Evolutionary conservation across 148 eudicot species (phyloP).

Genomic region (Amaranthus palmeri): DNA sequence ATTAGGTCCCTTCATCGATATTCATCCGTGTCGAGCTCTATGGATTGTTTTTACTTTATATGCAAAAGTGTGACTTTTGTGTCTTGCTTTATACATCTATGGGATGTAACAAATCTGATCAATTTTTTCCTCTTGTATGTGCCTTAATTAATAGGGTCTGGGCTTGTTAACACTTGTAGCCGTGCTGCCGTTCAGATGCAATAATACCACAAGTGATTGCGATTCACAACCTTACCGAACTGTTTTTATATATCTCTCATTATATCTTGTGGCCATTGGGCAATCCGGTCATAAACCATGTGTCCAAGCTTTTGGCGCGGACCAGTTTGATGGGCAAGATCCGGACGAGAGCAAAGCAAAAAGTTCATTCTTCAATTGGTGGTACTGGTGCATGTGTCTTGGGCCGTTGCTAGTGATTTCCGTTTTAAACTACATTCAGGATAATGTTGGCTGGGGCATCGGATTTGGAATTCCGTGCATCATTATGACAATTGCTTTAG

Average conservation of each 20-base stretch:
- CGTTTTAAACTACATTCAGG: constrained; percentile 60
- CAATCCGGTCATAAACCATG: constrained; percentile 84
- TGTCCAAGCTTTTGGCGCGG: constrained; percentile 92
- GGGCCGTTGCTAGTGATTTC: constrained; percentile 35
- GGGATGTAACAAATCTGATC: not conserved
- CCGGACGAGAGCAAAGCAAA: constrained; percentile 62
- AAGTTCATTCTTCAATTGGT: constrained; percentile 95
- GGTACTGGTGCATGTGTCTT: constrained; percentile 46
- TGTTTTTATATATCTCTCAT: constrained; percentile 45
- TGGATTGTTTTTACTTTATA: not conserved
- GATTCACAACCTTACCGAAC: constrained; percentile 32
- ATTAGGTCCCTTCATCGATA: not conserved
- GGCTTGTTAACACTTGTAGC: constrained; percentile 58
- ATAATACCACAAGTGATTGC: constrained; percentile 14
- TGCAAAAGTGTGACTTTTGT: not conserved
- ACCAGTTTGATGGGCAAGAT: constrained; percentile 72
- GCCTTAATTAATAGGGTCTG: constrained; percentile 45
- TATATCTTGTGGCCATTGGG: constrained; percentile 64
- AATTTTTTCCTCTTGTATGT: not conserved
- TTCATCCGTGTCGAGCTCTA: not conserved
- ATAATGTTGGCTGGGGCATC: constrained; percentile 73
- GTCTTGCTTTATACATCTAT: not conserved
- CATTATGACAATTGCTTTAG: constrained; percentile 49
- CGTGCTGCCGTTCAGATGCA: constrained; percentile 28
- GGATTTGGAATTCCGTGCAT: constrained; percentile 91